Percentiles rank a stretch among this genome's conserved stretches.
Conservation (phyloP, 2,329 filamentous ascomycete species). For the Aphanocladium album region DNA sequence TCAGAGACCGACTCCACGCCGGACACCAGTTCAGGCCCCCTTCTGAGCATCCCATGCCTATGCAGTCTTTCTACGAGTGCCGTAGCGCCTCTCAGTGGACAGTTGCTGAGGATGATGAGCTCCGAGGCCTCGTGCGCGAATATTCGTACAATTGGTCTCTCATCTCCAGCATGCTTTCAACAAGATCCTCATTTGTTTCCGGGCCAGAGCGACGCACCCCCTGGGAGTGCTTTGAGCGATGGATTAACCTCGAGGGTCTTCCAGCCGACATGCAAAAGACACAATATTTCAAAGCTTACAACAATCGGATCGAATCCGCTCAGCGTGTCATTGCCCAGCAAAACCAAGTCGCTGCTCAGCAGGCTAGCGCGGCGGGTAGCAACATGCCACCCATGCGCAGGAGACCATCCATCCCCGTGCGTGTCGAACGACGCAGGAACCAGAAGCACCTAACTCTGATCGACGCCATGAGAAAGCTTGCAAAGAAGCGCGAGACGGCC, state of each 20-base stretch:
- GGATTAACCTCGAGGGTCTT: slow-evolving; percentile 86
- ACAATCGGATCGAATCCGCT: slow-evolving; percentile 54
- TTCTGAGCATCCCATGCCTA: slow-evolving; percentile 85
- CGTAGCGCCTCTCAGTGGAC: slow-evolving; percentile 89
- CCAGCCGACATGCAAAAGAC: slow-evolving; percentile 93
- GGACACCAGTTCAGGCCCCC: slow-evolving; percentile 91
- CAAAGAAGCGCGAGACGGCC: slow-evolving; percentile 85
- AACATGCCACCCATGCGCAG: slow-evolving; percentile 45
- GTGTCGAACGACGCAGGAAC: slow-evolving; percentile 81
- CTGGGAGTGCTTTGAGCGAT: slow-evolving; percentile 98
- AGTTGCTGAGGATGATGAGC: slow-evolving; percentile 80
- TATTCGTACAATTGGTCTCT: slow-evolving; percentile 98
- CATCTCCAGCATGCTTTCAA: slow-evolving; percentile 73
- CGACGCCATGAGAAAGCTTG: slow-evolving; percentile 91
- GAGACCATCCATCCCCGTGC: slow-evolving; percentile 70
- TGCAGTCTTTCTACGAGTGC: slow-evolving; percentile 83
- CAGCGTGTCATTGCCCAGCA: slow-evolving; percentile 51
- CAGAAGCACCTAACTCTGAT: slow-evolving; percentile 84
- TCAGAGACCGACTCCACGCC: slow-evolving; percentile 83
- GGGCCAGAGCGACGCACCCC: slow-evolving; percentile 86
- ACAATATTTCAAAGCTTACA: slow-evolving; percentile 80
- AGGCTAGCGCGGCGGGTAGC: slow-evolving; percentile 39
- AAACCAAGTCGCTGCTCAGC: slow-evolving; percentile 46
- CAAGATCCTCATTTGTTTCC: slow-evolving; percentile 72
- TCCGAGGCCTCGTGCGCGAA: slow-evolving; percentile 78